These are phyloP conservation scores for Salix caprea DNA, from an alignment of 345 rosid genomes.

Conservation along the genomic window DNA sequence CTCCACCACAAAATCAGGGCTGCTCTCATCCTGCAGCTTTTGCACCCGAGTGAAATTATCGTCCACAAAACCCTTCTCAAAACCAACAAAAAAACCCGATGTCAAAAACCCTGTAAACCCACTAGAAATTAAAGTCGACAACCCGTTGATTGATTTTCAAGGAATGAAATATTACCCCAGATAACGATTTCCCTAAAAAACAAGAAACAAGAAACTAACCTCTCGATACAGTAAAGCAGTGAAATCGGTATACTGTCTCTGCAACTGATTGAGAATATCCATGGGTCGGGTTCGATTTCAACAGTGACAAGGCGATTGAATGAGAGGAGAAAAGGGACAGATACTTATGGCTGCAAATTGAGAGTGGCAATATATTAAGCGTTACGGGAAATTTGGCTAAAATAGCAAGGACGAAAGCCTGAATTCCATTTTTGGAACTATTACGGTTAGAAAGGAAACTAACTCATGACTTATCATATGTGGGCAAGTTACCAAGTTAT, in stretches of 20 bases:
- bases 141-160: too few species aligned
- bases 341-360: neutral
- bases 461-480: neutral
- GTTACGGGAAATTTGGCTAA: too few species aligned
- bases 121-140: neutral
- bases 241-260: constrained; percentile 47
- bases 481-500: neutral
- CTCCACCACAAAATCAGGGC: constrained; percentile 69
- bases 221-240: constrained; percentile 36
- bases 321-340: neutral
- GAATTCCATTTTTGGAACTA: neutral
- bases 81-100: constrained; percentile 17
- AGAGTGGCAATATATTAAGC: neutral
- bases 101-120: neutral
- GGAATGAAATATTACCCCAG: too few species aligned
- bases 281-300: constrained; percentile 12
- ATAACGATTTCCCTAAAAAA: neutral
- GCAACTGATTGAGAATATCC: constrained; percentile 54
- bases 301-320: neutral
- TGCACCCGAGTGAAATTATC: constrained; percentile 76
- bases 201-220: neutral
- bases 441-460: neutral
- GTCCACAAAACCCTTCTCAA: constrained; percentile 55
- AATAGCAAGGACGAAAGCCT: neutral
- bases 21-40: constrained; percentile 77